A percentile compares a stretch with the other conserved stretches of the same genome.
These are phyloP conservation scores for Fusarium humuli DNA, from an alignment of 2,329 filamentous ascomycete species.

Conservation along the genomic window DNA sequence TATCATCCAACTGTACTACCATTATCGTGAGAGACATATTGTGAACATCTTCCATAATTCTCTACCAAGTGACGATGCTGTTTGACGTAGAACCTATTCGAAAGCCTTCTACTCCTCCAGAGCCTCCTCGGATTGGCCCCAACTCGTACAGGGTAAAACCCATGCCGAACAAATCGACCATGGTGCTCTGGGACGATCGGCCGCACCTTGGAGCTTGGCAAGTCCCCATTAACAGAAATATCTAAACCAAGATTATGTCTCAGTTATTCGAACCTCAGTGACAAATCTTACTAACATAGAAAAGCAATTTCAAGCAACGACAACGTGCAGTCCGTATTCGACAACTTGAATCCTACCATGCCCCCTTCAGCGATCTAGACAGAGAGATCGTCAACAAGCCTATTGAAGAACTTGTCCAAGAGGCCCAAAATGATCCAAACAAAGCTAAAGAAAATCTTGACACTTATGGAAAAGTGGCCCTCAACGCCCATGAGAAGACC, in stretches of 20 bases:
- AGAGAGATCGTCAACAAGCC: conserved; percentile 75
- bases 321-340: conserved; percentile 78
- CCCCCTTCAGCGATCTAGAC: conserved; percentile 72
- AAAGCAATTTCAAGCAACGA: conserved; percentile 81
- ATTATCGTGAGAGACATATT: conserved; percentile 14
- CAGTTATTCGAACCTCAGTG: not conserved
- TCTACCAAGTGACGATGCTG: not conserved
- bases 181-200: conserved; percentile 68
- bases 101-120: not conserved
- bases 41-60: not conserved
- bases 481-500: conserved; percentile 85
- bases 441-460: conserved; percentile 79
- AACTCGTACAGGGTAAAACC: not conserved
- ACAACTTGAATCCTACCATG: conserved; percentile 73
- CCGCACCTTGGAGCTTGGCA: conserved; percentile 79
- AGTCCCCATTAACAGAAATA: conserved; percentile 5
- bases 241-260: not conserved
- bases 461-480: conserved; percentile 86
- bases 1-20: not conserved
- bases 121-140: not conserved
- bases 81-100: not conserved
- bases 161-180: conserved; percentile 25
- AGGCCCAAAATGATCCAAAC: conserved; percentile 76
- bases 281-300: not conserved
- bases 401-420: conserved; percentile 81